Evolutionary conservation across 2,329 filamentous ascomycete genomes (phyloP).

Genomic region (Trichoderma citrinoviride): DNA sequence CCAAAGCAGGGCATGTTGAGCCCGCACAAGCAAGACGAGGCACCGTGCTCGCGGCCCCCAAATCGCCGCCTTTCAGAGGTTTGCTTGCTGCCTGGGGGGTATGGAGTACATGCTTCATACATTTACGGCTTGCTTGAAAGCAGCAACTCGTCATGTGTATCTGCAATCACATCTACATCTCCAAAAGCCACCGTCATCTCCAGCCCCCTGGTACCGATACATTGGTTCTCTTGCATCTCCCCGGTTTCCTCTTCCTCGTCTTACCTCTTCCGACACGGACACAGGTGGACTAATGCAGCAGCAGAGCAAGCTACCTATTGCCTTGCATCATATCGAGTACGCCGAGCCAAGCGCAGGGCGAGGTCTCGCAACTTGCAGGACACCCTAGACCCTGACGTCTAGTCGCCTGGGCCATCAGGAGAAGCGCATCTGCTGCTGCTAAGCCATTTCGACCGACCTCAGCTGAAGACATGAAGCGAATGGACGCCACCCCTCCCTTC

Average conservation of each 20-base stretch:
- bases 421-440: not conserved
- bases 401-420: not conserved
- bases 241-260: not conserved
- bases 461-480: not conserved
- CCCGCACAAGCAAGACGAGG: not conserved
- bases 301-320: not conserved
- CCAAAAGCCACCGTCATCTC: not conserved
- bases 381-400: not conserved
- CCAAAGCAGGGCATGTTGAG: not conserved
- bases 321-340: not conserved
- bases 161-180: too few species aligned
- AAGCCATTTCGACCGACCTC: conserved; percentile 1
- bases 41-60: not conserved
- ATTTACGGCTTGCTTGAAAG: too few species aligned
- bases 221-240: not conserved
- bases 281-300: too few species aligned
- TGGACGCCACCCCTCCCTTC: not conserved
- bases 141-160: too few species aligned
- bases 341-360: too few species aligned
- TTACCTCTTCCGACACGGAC: not conserved
- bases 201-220: not conserved
- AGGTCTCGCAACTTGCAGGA: not conserved
- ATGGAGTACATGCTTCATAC: not conserved
- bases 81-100: not conserved
- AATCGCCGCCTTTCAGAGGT: not conserved